Percentiles rank a stretch among this genome's conserved stretches.
These are phyloP conservation scores for Plasmodium coatneyi DNA, from an alignment of 169 alveolate species.

Conservation along the genomic window DNA sequence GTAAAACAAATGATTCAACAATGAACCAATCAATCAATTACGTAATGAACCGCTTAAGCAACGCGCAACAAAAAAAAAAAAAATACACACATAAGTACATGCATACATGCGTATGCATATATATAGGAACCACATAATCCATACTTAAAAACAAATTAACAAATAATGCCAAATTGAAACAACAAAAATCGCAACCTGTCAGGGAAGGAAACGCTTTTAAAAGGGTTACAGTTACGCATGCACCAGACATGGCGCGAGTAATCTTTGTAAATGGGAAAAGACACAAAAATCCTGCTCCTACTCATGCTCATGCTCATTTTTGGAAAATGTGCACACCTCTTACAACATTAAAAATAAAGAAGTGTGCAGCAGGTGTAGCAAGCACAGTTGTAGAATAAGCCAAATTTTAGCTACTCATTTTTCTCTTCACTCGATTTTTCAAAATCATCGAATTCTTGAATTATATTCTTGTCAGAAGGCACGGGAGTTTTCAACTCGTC, in stretches of 20 bases:
- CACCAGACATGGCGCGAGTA: neutral
- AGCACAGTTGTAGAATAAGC: neutral
- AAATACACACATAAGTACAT: neutral
- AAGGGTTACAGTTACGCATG: neutral
- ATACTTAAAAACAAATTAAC: neutral
- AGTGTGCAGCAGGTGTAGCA: neutral
- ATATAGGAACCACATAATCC: neutral
- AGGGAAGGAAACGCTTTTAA: neutral
- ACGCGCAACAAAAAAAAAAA: neutral
- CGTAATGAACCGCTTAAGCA: neutral
- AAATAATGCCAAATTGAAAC: neutral
- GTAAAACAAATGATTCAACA: constrained; percentile 2
- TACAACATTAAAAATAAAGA: constrained; percentile 6
- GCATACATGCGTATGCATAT: neutral
- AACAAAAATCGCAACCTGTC: neutral
- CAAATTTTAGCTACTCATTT: neutral
- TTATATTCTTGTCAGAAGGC: constrained; percentile 60
- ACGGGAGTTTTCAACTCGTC: constrained; percentile 40
- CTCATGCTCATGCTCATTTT: neutral
- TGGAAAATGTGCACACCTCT: neutral
- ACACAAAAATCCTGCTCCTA: neutral
- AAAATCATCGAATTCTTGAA: constrained; percentile 60
- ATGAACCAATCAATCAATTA: neutral
- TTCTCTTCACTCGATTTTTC: constrained; percentile 33
- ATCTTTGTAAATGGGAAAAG: neutral